Evolutionary conservation across 108 stramenopile species (phyloP), one percentile per base, ranked within the genome.

Genomic region (Parietichytrium sp.): DNA sequence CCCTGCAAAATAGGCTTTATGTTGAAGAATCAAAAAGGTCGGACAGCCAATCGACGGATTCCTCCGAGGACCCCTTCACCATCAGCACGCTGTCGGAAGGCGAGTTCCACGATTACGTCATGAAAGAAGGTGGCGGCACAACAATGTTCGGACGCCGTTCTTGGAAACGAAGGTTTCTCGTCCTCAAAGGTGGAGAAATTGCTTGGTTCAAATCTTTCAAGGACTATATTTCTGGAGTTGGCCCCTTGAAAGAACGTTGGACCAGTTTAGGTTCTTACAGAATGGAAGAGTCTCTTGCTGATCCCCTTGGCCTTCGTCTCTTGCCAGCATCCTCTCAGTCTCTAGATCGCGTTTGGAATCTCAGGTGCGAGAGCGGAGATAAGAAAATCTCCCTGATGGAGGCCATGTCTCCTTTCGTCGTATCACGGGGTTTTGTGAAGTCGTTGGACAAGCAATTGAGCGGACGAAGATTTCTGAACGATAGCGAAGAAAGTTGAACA

Each of bases 121-220:
- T 72, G 8, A 72, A 72, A 27, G 61, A 72, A 42, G 61, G 61
- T 25, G 61, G 61, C 12, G 61, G 61, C 29, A 72, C 61, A 1
- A 72, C 61, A 6, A 42, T 72, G 10, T 72, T 72, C 20, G 61
- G 61, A 3, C 61, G 61, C 33, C 36, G 45, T n/a, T 72, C 61
- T 18, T 72, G 61, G 61, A 72, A 72, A 25, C 10, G 42, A 2
- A 33, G 61, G 20, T 72, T 72, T 25, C 36, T 72, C 38, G 61
- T 72, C 10, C 61, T 72, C 61, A 72, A 72, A 25, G 38, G 45
- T 27, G 61, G 61, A 6, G 61, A 72, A 45, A 33, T 72, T 16
- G 61, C 38, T 33, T 72, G 61, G 61, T 72, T 72, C 20, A 33
- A 42, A 8, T 72, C 61, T 10, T 72, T 45, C 61, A 72, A 72